phyloP scores from a whole-genome alignment of 1,284 basidiomycete genomes.

The Ustilago curta region DNA sequence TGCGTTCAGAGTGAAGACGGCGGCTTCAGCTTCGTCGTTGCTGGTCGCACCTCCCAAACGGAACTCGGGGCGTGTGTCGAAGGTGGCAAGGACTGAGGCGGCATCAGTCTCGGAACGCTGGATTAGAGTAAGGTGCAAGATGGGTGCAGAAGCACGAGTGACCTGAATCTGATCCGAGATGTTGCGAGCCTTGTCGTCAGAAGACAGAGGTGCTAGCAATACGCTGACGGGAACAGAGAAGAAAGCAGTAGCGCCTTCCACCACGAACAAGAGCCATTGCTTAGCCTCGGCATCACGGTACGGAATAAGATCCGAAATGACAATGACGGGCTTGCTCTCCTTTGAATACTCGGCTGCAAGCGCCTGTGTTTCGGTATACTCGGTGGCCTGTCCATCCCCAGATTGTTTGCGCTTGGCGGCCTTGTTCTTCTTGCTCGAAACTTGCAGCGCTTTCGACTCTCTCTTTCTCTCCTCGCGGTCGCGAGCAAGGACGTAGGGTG shows the following conservation, averaged over 20 bases:
- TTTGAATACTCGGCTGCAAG: constrained; percentile 34
- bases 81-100: constrained; percentile 27
- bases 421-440: constrained; percentile 44
- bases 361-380: constrained; percentile 17
- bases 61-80: constrained; percentile 48
- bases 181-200: constrained; percentile 27
- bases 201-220: constrained; percentile 20
- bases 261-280: constrained; percentile 46
- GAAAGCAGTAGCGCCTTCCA: constrained; percentile 60
- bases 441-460: constrained; percentile 34
- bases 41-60: constrained; percentile 10
- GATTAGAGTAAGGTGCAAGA: constrained; percentile 37
- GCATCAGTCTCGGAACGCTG: constrained; percentile 3
- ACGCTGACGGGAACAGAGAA: constrained; percentile 46
- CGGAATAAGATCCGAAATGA: constrained; percentile 49
- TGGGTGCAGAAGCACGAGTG: constrained; percentile 39
- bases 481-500: constrained; percentile 38
- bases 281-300: constrained; percentile 36
- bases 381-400: constrained; percentile 10
- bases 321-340: constrained; percentile 41
- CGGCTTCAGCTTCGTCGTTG: constrained; percentile 19
- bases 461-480: constrained; percentile 51
- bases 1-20: constrained; percentile 18
- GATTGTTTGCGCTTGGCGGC: constrained; percentile 36
- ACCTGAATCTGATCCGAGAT: constrained; percentile 33